Evolutionary conservation across 352 stramenopile species (phyloP).

Genomic region (Pythium graminicola): DNA sequence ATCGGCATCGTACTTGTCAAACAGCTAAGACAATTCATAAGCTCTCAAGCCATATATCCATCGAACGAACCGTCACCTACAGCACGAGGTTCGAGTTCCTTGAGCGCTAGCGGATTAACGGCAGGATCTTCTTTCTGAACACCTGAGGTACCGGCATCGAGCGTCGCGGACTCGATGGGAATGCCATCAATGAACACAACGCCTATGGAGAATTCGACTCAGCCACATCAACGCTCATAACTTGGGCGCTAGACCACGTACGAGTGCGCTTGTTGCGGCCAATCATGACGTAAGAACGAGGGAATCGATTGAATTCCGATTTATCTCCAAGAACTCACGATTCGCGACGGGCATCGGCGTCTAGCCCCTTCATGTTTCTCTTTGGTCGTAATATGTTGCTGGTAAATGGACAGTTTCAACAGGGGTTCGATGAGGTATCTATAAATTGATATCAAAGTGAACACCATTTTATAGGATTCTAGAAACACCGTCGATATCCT

Average conservation of each 20-base stretch:
- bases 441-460: too few relatives aligned
- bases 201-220: slow-evolving; percentile 22
- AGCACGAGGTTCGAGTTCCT: slow-evolving; percentile 39
- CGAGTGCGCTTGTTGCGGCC: slow-evolving; percentile 46
- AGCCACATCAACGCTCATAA: neutral
- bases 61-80: slow-evolving; percentile 23
- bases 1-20: slow-evolving; percentile 78
- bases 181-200: slow-evolving; percentile 72
- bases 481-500: too few relatives aligned
- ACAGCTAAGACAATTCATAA: slow-evolving; percentile 35
- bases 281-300: slow-evolving; percentile 27
- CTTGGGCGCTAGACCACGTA: slow-evolving; percentile 21
- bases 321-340: neutral
- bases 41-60: neutral
- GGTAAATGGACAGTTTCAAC: neutral
- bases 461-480: too few relatives aligned
- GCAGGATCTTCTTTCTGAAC: slow-evolving; percentile 30
- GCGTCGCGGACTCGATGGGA: slow-evolving; percentile 52
- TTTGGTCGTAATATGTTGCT: neutral
- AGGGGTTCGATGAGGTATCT: too few relatives aligned
- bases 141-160: slow-evolving; percentile 42
- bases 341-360: neutral
- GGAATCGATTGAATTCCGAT: neutral
- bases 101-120: slow-evolving; percentile 35
- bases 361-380: neutral